phyloP scores from a whole-genome alignment of 352 stramenopile species.

The Phytophthora meadii region DNA sequence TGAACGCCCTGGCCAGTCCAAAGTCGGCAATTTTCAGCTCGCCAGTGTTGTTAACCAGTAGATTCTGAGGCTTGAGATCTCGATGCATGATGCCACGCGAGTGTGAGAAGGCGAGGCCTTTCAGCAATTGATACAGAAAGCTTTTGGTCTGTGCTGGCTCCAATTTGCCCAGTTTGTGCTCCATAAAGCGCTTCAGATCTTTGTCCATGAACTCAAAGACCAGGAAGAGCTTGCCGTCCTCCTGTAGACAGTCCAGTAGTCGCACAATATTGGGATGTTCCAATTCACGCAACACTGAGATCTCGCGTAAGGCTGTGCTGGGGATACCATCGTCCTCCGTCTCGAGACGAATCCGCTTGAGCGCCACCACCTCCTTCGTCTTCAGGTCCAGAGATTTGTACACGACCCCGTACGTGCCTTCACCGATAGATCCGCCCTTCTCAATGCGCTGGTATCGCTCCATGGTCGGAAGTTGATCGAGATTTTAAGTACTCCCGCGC shows the following conservation, averaged over 20 bases:
- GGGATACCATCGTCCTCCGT: slow-evolving; percentile 99
- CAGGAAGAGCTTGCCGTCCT: slow-evolving; percentile 96
- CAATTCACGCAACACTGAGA: slow-evolving; percentile 97
- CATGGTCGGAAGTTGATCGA: slow-evolving; percentile 46
- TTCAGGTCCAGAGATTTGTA: slow-evolving; percentile 96
- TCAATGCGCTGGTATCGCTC: slow-evolving; percentile 94
- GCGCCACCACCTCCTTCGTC: slow-evolving; percentile 92
- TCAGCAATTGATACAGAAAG: slow-evolving; percentile 89
- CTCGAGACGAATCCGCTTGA: slow-evolving; percentile 98
- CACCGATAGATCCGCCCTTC: slow-evolving; percentile 92
- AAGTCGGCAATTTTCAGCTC: slow-evolving; percentile 99
- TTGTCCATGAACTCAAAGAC: slow-evolving; percentile 99
- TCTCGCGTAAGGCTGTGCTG: slow-evolving; percentile 98
- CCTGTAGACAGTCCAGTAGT: slow-evolving; percentile 95
- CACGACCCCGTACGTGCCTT: slow-evolving; percentile 97
- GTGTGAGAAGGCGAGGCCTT: slow-evolving; percentile 89
- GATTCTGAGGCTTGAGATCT: slow-evolving; percentile 98
- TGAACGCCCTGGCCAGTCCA: slow-evolving; percentile 96
- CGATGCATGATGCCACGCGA: slow-evolving; percentile 90
- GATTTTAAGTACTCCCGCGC: slow-evolving; percentile 11
- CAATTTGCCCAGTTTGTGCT: slow-evolving; percentile 81
- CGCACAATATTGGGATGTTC: slow-evolving; percentile 99
- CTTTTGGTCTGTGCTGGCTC: slow-evolving; percentile 72
- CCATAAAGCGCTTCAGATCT: slow-evolving; percentile 97
- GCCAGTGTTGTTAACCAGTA: slow-evolving; percentile 95